phyloP scores from a whole-genome alignment of 2,329 filamentous ascomycete species.

The Juglanconis juglandina region DNA sequence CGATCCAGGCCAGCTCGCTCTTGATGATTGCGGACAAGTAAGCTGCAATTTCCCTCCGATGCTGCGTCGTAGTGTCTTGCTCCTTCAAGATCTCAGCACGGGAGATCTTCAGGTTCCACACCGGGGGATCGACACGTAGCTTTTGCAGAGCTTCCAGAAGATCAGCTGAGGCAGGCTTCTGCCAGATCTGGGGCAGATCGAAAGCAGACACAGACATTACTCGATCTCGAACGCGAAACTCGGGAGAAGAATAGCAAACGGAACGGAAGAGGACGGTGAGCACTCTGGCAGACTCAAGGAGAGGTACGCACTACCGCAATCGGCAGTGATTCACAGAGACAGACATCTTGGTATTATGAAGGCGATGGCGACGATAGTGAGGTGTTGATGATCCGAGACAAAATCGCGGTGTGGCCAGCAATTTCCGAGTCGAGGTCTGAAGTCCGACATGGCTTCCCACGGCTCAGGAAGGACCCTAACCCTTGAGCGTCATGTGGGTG shows the following conservation, averaged over 20 bases:
- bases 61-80: conserved; percentile 39
- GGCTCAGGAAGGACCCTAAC: background rate
- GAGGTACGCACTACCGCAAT: conserved; percentile 6
- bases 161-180: conserved; percentile 63
- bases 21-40: conserved; percentile 70
- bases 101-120: conserved; percentile 56
- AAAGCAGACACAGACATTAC: conserved; percentile 34
- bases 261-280: background rate
- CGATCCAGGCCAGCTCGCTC: conserved; percentile 66
- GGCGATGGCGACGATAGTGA: background rate
- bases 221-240: background rate
- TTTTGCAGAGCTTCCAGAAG: conserved; percentile 64
- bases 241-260: background rate
- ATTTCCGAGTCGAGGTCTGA: too few species aligned
- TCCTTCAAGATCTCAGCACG: conserved; percentile 40
- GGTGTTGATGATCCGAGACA: background rate
- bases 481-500: background rate
- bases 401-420: background rate
- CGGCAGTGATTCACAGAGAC: conserved; percentile 5
- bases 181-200: conserved; percentile 80
- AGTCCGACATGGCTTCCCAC: background rate
- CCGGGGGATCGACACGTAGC: conserved; percentile 63
- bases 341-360: conserved; percentile 7
- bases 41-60: conserved; percentile 52
- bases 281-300: background rate